Conservation (phyloP, 495 filamentous ascomycete genomes). For the Bacidia gigantensis region DNA sequence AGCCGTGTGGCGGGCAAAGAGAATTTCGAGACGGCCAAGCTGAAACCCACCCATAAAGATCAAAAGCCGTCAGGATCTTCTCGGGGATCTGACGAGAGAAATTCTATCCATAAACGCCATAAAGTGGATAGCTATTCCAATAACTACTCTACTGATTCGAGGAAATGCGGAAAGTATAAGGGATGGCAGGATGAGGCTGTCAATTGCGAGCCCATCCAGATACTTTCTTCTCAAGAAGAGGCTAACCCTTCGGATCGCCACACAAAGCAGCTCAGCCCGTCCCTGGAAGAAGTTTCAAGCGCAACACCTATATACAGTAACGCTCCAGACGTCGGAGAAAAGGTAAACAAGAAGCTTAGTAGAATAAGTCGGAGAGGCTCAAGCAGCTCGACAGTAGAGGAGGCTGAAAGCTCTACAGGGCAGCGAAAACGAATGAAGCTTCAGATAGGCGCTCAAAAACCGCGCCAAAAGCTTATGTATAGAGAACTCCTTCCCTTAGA, state of each 20-base stretch:
- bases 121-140: too few species aligned
- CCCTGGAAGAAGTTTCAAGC: background rate
- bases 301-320: background rate
- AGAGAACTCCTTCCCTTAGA: constrained; percentile 25
- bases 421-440: constrained; percentile 14
- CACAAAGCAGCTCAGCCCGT: background rate
- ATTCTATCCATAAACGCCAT: too few species aligned
- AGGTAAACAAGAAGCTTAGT: background rate
- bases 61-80: too few species aligned
- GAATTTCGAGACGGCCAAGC: too few species aligned
- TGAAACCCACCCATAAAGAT: too few species aligned
- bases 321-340: background rate
- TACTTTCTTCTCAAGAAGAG: background rate
- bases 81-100: too few species aligned
- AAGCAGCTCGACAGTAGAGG: background rate
- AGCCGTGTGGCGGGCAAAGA: too few species aligned
- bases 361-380: background rate
- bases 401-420: background rate
- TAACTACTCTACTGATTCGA: background rate
- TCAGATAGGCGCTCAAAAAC: constrained; percentile 26
- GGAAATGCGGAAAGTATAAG: background rate
- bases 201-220: background rate
- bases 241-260: background rate
- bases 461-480: constrained; percentile 37
- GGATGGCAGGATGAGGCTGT: background rate